Base-by-base conservation (phyloP, 805 yeast species). In the Candida manassasensis region DNA sequence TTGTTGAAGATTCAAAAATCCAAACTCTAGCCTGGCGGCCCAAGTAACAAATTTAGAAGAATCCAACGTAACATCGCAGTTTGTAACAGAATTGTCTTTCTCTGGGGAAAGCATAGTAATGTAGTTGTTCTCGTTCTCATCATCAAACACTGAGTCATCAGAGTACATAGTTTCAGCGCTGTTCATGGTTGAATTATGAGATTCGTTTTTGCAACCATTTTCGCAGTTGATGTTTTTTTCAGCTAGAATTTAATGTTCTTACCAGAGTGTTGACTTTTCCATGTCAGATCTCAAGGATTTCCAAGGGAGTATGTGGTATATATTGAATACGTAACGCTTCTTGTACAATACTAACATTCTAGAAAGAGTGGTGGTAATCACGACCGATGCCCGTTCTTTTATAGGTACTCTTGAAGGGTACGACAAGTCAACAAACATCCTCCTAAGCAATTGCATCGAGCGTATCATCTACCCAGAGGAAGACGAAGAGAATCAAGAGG, bases 401-500 rank as follows among this genome's bases (percentile, higher is more conserved):
- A 70, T 65, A 46, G 73, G 73, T 3, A 53, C 48, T 14, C 57
- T 67, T 15, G 59, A 59, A 43, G 87, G 89, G 5, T 81, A 65
- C 47, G 90, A 83, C 52, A 75, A 77, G 42, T 65, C 75, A 29
- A 74, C 84, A 16, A 83, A 83, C 49, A 48, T 83, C 22, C 62
- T 81, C 26, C 55, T 82, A 27, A 58, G 75, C 3, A 56, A 67
- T 27, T 69, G 81, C 12, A 52, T 60, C 14, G 84, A 79, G 49
- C 55, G 81, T 32, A 50, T 76, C 12, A 63, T 78, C 29, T 65
- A 63, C 34, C 51, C 52, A 0, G 67, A 63, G n/a, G 57, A 52
- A n/a, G 59, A 59, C 7, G 54, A 52, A 32, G 65, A 59, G 34
- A 63, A 60, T 37, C 59, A 63, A 34, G 70, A 64, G 36, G 56